Evolutionary conservation across 2,329 filamentous ascomycete genomes (phyloP).

Genomic region (Botrytis elliptica): DNA sequence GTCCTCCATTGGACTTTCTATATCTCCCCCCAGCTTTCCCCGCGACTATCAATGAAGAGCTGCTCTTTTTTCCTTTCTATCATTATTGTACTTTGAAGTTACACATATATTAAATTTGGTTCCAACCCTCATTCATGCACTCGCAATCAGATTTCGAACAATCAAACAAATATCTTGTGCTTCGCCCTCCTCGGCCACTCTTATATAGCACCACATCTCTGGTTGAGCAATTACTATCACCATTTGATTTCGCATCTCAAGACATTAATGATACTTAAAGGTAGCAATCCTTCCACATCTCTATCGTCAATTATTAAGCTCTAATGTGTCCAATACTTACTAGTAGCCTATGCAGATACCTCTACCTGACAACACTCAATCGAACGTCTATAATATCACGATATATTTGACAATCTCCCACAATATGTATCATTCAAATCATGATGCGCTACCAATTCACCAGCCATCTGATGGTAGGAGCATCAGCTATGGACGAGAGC

Average conservation of each 20-base stretch:
- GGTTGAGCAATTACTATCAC: constrained; percentile 4
- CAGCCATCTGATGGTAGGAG: constrained; percentile 13
- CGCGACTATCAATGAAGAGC: constrained; percentile 12
- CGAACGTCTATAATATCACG: constrained; percentile 15
- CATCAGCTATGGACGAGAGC: constrained; percentile 6
- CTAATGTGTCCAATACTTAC: constrained; percentile 19
- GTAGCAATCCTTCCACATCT: constrained; percentile 6
- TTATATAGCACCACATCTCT: not conserved
- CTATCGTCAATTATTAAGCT: not conserved
- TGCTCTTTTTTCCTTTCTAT: constrained; percentile 8
- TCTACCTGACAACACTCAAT: not conserved
- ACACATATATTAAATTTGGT: constrained; percentile 6
- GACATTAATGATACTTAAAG: constrained; percentile 14
- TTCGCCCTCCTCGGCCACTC: constrained; percentile 15
- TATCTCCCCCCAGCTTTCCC: constrained; percentile 20
- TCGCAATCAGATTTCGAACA: constrained; percentile 13
- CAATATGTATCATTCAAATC: constrained; percentile 19
- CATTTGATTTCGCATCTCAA: not conserved
- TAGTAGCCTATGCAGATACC: constrained; percentile 22
- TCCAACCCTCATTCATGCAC: constrained; percentile 20
- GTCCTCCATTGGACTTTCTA: constrained; percentile 19
- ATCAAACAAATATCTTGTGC: constrained; percentile 16
- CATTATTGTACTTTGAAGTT: constrained; percentile 15
- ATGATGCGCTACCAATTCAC: constrained; percentile 16
- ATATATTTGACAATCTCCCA: constrained; percentile 15